A percentile compares a stretch with the other conserved stretches of the same genome.
phyloP scores from a whole-genome alignment of 192 early-diverging fungal genomes.

The Entomortierella chlamydospora region DNA sequence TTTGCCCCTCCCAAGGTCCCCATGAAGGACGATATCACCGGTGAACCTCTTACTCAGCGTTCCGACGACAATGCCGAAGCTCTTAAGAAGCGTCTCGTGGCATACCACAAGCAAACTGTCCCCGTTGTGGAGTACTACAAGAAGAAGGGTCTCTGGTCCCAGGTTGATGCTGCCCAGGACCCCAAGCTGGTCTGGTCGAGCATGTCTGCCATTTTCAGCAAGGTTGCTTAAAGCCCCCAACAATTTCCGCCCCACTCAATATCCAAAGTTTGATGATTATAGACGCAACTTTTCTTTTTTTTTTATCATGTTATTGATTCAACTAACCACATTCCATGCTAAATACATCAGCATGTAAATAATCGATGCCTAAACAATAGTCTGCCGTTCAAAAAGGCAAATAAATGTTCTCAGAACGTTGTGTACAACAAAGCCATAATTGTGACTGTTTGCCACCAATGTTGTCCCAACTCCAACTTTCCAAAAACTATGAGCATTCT shows the following conservation, averaged over 20 bases:
- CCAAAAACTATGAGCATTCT: no score
- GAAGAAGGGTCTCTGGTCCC: constrained; percentile 90
- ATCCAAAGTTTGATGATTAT: not conserved
- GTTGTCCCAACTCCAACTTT: no score
- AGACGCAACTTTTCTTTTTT: not conserved
- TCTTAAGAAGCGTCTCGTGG: constrained; percentile 89
- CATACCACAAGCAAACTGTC: constrained; percentile 86
- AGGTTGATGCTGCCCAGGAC: constrained; percentile 93
- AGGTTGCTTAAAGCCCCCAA: constrained; percentile 16
- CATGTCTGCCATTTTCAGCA: constrained; percentile 87
- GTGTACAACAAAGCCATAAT: no score
- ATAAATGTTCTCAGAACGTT: no score
- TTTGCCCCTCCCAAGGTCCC: constrained; percentile 94
- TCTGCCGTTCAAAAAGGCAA: no score
- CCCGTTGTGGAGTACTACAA: constrained; percentile 93
- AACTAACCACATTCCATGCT: not conserved
- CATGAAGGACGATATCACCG: constrained; percentile 95
- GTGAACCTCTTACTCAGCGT: constrained; percentile 97
- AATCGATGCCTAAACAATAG: not conserved
- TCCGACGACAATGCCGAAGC: constrained; percentile 97
- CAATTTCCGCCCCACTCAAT: not conserved
- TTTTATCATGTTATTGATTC: not conserved
- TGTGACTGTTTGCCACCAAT: no score
- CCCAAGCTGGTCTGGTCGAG: constrained; percentile 91
- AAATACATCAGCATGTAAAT: not conserved